phyloP scores from a whole-genome alignment of 805 yeast species.

The Zygotorulaspora florentina region DNA sequence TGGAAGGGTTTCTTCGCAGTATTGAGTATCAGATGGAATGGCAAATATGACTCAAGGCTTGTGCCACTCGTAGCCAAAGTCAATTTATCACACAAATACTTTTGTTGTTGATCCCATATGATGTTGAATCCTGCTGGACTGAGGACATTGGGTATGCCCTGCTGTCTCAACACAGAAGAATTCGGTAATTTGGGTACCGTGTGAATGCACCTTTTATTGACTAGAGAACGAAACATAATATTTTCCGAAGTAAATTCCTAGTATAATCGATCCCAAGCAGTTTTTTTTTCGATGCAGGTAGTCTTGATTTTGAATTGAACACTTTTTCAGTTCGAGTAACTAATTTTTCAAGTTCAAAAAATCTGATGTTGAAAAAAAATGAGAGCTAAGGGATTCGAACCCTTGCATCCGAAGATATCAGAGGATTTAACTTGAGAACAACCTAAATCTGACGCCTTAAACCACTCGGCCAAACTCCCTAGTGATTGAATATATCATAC shows the following conservation, averaged over 20 bases:
- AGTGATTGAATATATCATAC: background rate
- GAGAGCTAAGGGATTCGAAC: slow-evolving; percentile 44
- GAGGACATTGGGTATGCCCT: slow-evolving; percentile 31
- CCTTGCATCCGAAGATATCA: slow-evolving; percentile 45
- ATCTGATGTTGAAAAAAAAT: slow-evolving; percentile 15
- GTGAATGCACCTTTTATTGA: slow-evolving; percentile 29
- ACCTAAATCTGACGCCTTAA: slow-evolving; percentile 45
- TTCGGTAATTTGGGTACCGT: slow-evolving; percentile 32
- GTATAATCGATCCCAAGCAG: too few relatives aligned
- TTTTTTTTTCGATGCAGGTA: too few relatives aligned
- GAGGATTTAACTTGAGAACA: slow-evolving; percentile 29
- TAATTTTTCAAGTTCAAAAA: background rate
- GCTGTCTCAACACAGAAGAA: slow-evolving; percentile 11
- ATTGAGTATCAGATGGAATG: slow-evolving; percentile 63
- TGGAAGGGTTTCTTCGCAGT: slow-evolving; percentile 64
- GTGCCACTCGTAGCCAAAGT: slow-evolving; percentile 71
- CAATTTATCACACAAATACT: slow-evolving; percentile 53
- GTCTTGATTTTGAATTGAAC: too few relatives aligned
- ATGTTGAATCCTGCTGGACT: slow-evolving; percentile 54
- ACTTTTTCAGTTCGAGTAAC: too few relatives aligned
- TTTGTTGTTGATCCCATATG: slow-evolving; percentile 83
- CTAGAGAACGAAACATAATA: slow-evolving; percentile 21
- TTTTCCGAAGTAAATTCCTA: background rate
- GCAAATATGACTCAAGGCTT: slow-evolving; percentile 67
- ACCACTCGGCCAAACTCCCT: slow-evolving; percentile 45